Base-by-base conservation (phyloP, 768 basidiomycete species). In the Hortiboletus flavorubellus region DNA sequence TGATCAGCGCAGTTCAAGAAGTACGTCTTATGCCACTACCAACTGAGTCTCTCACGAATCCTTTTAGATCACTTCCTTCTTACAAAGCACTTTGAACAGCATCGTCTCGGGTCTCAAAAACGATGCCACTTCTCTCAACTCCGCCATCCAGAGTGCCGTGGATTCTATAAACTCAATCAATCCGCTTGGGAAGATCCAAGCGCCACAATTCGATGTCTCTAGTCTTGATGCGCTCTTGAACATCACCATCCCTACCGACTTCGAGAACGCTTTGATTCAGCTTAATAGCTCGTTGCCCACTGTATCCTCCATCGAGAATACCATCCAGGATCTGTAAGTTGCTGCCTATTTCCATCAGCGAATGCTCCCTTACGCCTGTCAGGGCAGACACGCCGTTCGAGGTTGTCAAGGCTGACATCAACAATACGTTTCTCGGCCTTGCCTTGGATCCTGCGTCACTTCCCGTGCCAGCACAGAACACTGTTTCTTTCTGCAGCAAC, bases 381-480 rank as follows among this genome's bases (percentile, higher is more conserved):
- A 93, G 88, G 52, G 81, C 97, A 59, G 84, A 89, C 66, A 86
- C 81, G 0, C 96, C 96, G 0, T 97, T 98, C 66, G 91, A 97
- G 64, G 75, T 83, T 4, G 70, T 98, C 49, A 97, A 94, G 71
- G 76, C 83, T 56, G 91, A 95, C 47, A 93, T 98, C 70, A 96
- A 96, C 66, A 79, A 85, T 54, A 94, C 93, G 0, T 89, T 97
- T 59, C 65, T 79, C 31, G 80, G 80, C n/a, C 76, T 95, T 39
- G 74, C 77, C 35, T 89, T 94, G 71, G 79, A 91, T 63, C 76
- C 87, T 8, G 82, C 85, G 9, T 69, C 82, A 10, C 80, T 97
- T 23, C 90, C 94, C 11, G 79, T 95, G 10, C 95, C 95, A 0
- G 76, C 77, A 38, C 80, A 82, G 64, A 84, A 84, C 59, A 75